phyloP scores from a whole-genome alignment of 2,329 filamentous ascomycete species.

The Botryotinia convoluta region DNA sequence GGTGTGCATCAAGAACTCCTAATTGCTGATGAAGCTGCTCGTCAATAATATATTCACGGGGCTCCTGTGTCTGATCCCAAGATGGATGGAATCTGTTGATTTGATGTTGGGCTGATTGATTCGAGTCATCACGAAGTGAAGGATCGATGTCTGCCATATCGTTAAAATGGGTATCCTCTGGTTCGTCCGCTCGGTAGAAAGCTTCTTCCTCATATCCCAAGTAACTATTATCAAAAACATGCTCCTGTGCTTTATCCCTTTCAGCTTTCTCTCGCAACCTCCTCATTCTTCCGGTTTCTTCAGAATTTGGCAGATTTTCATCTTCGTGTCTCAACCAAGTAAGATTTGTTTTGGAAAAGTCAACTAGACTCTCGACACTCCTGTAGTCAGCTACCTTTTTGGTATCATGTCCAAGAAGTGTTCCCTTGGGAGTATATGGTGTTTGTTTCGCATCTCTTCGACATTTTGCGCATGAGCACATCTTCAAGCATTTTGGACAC shows the following conservation, averaged over 20 bases:
- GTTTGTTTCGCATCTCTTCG: slow-evolving; percentile 61
- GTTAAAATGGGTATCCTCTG: slow-evolving; percentile 23
- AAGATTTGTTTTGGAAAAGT: slow-evolving; percentile 86
- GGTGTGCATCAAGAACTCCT: slow-evolving; percentile 21
- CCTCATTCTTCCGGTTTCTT: slow-evolving; percentile 42
- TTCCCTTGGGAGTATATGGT: slow-evolving; percentile 84
- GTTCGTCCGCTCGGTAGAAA: slow-evolving; percentile 19
- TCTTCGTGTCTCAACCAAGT: slow-evolving; percentile 68
- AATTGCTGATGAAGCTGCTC: slow-evolving; percentile 13
- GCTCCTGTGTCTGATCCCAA: not conserved
- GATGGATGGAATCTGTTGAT: not conserved
- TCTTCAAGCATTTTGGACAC: slow-evolving; percentile 80
- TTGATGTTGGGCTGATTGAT: not conserved
- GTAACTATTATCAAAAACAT: slow-evolving; percentile 30
- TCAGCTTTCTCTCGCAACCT: slow-evolving; percentile 38
- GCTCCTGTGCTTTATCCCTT: slow-evolving; percentile 34
- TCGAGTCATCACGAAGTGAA: slow-evolving; percentile 26
- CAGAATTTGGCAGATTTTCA: slow-evolving; percentile 43
- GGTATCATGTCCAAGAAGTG: slow-evolving; percentile 86
- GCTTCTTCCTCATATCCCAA: slow-evolving; percentile 21
- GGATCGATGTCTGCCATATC: slow-evolving; percentile 36
- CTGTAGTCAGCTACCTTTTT: slow-evolving; percentile 85
- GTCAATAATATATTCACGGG: not conserved
- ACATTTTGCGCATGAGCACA: slow-evolving; percentile 85
- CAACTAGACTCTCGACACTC: slow-evolving; percentile 85